phyloP scores from a whole-genome alignment of 805 yeast genomes.

The Ogataea degrootiae region DNA sequence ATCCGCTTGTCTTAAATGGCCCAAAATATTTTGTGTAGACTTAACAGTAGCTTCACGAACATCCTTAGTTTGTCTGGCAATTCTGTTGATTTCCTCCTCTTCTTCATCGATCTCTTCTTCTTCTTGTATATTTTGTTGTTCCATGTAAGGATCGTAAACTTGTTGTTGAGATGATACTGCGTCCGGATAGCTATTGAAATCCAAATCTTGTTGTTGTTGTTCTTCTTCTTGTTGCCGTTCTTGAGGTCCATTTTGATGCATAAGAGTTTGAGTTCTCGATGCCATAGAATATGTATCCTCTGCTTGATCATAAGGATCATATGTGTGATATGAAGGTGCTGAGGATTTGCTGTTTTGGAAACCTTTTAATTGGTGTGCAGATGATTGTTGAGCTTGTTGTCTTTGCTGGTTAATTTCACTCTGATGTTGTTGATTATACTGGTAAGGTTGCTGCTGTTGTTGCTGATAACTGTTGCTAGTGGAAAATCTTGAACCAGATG shows the following conservation, averaged over 20 bases:
- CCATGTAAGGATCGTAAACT: conserved; percentile 22
- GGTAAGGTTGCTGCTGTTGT: background rate
- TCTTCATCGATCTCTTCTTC: conserved; percentile 71
- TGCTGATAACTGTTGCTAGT: conserved; percentile 5
- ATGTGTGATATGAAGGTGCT: conserved; percentile 20
- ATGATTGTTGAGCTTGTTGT: conserved; percentile 5
- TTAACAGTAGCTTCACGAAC: conserved; percentile 70
- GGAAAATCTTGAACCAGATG: conserved; percentile 2
- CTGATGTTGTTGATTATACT: conserved; percentile 8
- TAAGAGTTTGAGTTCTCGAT: background rate
- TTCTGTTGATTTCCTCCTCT: conserved; percentile 78
- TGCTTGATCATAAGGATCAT: conserved; percentile 16
- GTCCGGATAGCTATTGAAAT: conserved; percentile 27
- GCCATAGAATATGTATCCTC: conserved; percentile 2
- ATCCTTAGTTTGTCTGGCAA: conserved; percentile 70
- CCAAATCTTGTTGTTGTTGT: conserved; percentile 14
- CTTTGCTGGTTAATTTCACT: conserved; percentile 8
- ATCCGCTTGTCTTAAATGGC: conserved; percentile 68
- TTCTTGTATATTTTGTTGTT: conserved; percentile 14
- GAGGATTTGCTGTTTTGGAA: background rate
- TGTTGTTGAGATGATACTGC: conserved; percentile 6
- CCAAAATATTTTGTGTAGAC: conserved; percentile 77
- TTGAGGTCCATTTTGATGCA: background rate
- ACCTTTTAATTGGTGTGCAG: conserved; percentile 1
- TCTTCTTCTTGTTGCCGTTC: background rate